phyloP scores from a whole-genome alignment of 768 basidiomycete genomes.

The Termitomyces sp. region DNA sequence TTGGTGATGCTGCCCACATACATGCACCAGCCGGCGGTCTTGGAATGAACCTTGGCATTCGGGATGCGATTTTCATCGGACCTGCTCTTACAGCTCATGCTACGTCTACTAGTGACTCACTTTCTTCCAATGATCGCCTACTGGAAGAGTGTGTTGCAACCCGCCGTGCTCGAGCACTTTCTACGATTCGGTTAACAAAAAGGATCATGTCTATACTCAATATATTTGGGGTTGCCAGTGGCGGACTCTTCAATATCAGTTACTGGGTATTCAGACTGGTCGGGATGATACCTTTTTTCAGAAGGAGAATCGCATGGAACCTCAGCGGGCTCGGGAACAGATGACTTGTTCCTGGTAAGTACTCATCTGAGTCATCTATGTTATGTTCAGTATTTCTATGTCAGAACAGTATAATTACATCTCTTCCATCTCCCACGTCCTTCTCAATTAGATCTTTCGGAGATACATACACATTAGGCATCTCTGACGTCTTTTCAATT shows the following conservation, averaged over 20 bases:
- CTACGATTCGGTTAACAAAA: conserved; percentile 42
- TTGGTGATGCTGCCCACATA: conserved; percentile 44
- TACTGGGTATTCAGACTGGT: conserved; percentile 19
- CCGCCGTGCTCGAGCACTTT: conserved; percentile 39
- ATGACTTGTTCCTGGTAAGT: too few relatives aligned
- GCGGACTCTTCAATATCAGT: conserved; percentile 9
- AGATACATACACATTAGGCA: too few relatives aligned
- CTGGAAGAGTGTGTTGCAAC: conserved; percentile 33
- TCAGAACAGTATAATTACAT: too few relatives aligned
- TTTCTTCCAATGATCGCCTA: conserved; percentile 26
- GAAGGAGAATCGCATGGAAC: conserved; percentile 18
- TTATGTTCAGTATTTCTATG: not conserved
- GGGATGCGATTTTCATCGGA: conserved; percentile 48
- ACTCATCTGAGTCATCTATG: too few relatives aligned
- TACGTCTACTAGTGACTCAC: conserved; percentile 13
- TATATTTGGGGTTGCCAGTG: conserved; percentile 5
- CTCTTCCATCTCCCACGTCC: too few relatives aligned
- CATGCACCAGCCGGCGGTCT: conserved; percentile 57
- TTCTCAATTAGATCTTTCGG: too few relatives aligned
- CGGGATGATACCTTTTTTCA: conserved; percentile 17
- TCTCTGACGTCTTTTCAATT: too few relatives aligned
- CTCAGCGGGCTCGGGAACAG: conserved; percentile 23
- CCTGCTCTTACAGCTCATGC: conserved; percentile 38
- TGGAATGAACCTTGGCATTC: conserved; percentile 60
- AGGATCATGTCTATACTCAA: conserved; percentile 20